phyloP scores from a whole-genome alignment of 192 early-diverging fungal genomes.

The Rhizophagus prolifer region DNA sequence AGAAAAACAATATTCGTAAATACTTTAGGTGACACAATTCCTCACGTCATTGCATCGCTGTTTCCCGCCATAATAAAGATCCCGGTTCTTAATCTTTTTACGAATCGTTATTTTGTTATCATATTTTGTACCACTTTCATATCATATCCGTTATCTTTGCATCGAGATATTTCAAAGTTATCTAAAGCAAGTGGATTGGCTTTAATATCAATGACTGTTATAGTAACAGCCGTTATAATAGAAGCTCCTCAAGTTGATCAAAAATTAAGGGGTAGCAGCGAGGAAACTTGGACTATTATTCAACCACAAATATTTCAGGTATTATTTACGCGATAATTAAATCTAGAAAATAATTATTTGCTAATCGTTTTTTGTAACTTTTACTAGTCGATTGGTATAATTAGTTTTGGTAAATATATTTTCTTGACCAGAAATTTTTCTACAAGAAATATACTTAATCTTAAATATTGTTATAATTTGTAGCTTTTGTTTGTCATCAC shows the following conservation, averaged over 20 bases:
- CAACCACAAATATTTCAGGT: slow-evolving; percentile 66
- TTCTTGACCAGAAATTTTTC: background rate
- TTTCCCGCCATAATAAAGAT: slow-evolving; percentile 56
- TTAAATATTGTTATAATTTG: slow-evolving; percentile 6
- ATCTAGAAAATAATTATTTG: background rate
- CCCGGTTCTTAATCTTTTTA: slow-evolving; percentile 60
- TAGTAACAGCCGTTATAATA: slow-evolving; percentile 67
- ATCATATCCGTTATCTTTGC: slow-evolving; percentile 83
- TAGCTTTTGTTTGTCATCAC: slow-evolving; percentile 94
- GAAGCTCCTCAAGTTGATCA: slow-evolving; percentile 64
- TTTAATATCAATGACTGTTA: slow-evolving; percentile 76
- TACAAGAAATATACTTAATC: background rate
- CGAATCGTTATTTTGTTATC: slow-evolving; percentile 73
- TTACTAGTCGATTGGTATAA: slow-evolving; percentile 72
- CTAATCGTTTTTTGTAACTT: slow-evolving; percentile 30
- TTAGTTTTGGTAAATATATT: slow-evolving; percentile 72
- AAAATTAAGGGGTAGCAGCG: slow-evolving; percentile 49
- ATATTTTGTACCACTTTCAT: slow-evolving; percentile 72
- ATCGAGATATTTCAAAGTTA: slow-evolving; percentile 84
- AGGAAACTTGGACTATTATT: slow-evolving; percentile 40
- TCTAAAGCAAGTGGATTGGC: slow-evolving; percentile 88
- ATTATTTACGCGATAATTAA: slow-evolving; percentile 3
- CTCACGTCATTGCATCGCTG: slow-evolving; percentile 74
- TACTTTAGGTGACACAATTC: slow-evolving; percentile 82
- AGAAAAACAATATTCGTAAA: slow-evolving; percentile 32